Evolutionary conservation across 169 alveolate species (phyloP).

Genomic region (Eimeria sp.): DNA sequence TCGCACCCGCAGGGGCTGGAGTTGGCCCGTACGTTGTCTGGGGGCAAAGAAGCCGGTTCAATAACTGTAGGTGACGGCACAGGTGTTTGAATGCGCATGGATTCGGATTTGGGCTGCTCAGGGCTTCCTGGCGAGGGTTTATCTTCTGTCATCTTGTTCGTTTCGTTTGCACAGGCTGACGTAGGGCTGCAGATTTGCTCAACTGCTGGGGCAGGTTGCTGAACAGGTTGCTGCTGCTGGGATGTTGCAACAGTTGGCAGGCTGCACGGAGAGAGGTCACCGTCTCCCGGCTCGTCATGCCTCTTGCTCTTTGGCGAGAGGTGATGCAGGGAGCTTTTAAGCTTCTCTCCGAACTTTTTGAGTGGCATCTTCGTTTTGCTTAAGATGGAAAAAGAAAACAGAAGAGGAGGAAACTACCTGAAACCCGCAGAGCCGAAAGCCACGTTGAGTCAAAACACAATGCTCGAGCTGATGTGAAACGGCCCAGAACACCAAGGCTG

Average conservation of each 20-base stretch:
- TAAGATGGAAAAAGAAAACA: not conserved
- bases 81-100: constrained; percentile 24
- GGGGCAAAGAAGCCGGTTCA: constrained; percentile 37
- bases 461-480: constrained; percentile 5
- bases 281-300: constrained; percentile 34
- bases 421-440: not conserved
- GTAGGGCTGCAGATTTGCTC: not conserved
- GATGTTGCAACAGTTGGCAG: constrained; percentile 52
- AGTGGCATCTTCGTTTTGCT: constrained; percentile 34
- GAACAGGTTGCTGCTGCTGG: constrained; percentile 56
- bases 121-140: not conserved
- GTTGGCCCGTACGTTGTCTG: not conserved
- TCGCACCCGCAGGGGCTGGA: not conserved
- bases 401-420: not conserved
- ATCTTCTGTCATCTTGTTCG: not conserved
- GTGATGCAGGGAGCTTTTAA: constrained; percentile 62
- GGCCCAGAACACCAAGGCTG: not conserved
- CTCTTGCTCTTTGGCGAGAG: constrained; percentile 72
- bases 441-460: not conserved
- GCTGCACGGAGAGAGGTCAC: constrained; percentile 76
- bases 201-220: not conserved
- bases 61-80: constrained; percentile 9
- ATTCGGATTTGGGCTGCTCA: not conserved
- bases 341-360: constrained; percentile 56
- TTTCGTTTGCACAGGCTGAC: not conserved